Conservation (phyloP, 2,329 filamentous ascomycete species). For the Curvularia hawaiiensis region DNA sequence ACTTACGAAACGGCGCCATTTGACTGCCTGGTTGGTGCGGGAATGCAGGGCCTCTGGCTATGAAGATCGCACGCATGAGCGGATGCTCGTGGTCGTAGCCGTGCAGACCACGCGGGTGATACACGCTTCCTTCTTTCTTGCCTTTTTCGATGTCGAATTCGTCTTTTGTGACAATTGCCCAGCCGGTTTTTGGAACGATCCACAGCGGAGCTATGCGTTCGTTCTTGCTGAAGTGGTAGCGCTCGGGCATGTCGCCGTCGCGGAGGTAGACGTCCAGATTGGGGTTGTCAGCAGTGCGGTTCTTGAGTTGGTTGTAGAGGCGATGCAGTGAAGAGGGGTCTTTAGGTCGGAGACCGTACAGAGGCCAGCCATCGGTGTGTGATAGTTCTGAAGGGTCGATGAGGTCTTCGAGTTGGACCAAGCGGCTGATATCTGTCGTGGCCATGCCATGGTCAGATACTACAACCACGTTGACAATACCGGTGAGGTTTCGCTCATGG, state of each 20-base stretch:
- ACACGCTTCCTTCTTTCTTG: conserved; percentile 67
- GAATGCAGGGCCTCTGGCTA: conserved; percentile 91
- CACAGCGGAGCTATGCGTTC: conserved; percentile 91
- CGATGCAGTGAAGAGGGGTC: conserved; percentile 66
- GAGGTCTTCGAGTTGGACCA: conserved; percentile 89
- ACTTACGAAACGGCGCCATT: conserved; percentile 81
- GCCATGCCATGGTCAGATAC: conserved; percentile 99
- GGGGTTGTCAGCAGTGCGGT: conserved; percentile 64
- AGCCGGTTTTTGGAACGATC: conserved; percentile 91
- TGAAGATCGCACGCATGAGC: conserved; percentile 94
- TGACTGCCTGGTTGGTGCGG: conserved; percentile 82
- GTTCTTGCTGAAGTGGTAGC: conserved; percentile 90
- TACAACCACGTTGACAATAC: conserved; percentile 92
- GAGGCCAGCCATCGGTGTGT: conserved; percentile 91
- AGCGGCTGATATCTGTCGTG: conserved; percentile 77
- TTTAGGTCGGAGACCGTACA: conserved; percentile 86
- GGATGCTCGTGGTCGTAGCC: conserved; percentile 96
- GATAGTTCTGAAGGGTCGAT: conserved; percentile 78
- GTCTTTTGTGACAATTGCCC: conserved; percentile 82
- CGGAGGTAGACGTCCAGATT: conserved; percentile 87
- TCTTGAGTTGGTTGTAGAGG: conserved; percentile 65
- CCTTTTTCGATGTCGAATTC: conserved; percentile 78
- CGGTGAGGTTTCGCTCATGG: conserved; percentile 79
- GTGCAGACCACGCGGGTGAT: conserved; percentile 83
- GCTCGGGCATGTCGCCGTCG: conserved; percentile 85